A percentile compares a stretch with the other conserved stretches of the same genome.
These are phyloP conservation scores for Cyathus striatus DNA, from an alignment of 768 basidiomycete species.

Conservation along the genomic window DNA sequence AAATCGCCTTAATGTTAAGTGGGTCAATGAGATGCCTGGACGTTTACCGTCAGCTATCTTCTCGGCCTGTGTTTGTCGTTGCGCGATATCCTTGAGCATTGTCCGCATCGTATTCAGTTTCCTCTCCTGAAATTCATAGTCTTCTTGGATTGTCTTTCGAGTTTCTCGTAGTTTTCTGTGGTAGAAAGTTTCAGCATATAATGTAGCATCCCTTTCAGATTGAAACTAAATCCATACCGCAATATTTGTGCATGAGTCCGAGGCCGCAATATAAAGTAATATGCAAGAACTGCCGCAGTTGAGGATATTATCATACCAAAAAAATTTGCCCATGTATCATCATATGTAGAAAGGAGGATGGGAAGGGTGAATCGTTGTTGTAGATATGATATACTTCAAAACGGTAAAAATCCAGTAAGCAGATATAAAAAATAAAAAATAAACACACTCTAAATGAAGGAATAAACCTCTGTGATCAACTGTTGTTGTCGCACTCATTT, in stretches of 20 bases:
- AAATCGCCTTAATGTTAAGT: constrained; percentile 11
- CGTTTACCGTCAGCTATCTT: constrained; percentile 58
- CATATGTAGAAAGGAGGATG: constrained; percentile 48
- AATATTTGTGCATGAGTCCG: constrained; percentile 44
- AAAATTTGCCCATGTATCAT: constrained; percentile 39
- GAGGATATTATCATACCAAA: constrained; percentile 53
- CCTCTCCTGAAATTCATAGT: no score
- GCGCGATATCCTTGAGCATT: constrained; percentile 69
- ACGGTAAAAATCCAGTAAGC: constrained; percentile 9
- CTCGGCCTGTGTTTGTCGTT: constrained; percentile 60
- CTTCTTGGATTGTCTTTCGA: constrained; percentile 59
- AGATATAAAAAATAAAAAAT: neutral
- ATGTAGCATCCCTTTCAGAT: no score
- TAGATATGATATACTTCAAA: constrained; percentile 44
- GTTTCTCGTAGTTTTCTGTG: constrained; percentile 63
- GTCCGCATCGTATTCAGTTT: no score
- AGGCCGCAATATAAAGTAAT: constrained; percentile 55
- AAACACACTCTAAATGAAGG: neutral
- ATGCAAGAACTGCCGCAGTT: constrained; percentile 43
- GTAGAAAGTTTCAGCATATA: no score
- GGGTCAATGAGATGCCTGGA: no score
- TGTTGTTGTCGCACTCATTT: constrained; percentile 39
- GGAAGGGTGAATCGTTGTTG: constrained; percentile 57
- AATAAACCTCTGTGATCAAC: constrained; percentile 22
- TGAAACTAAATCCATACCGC: no score